Evolutionary conservation across 1,284 basidiomycete genomes (phyloP), one percentile per base, ranked within the genome.

Genomic region (Rhodotorula sp.): DNA sequence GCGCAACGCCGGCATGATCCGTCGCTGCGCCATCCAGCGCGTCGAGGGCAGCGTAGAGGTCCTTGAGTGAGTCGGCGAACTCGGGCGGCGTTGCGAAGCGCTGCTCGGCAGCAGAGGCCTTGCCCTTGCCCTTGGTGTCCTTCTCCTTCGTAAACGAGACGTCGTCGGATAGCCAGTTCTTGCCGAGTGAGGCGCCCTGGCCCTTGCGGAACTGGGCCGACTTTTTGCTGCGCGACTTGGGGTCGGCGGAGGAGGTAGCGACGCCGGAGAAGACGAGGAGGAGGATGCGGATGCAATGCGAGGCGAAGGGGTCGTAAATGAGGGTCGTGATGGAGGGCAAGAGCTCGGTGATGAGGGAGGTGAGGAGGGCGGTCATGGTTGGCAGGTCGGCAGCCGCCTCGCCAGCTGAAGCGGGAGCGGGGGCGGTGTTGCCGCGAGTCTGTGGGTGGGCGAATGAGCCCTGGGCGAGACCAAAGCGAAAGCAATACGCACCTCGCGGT

Each of bases 221-320:
- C 81, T 89, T 91, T 80, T 90, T 91, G 17, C 60, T 74, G 53
- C 61, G 61, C 22, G 61, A 53, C 29, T 54, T 55, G 19, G 61
- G 61, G 50, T 48, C 70, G 66, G 62, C 61, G 1, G 58, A 36
- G 62, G 85, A 83, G 2, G 89, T 88, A 2, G 81, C 82, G 37
- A 83, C 79, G 3, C 82, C 81, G 27, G 87, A 89, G 29, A 96
- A 84, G 44, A 96, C 84, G 12, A 90, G 80, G 12, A 97, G 85
- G 2, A 97, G 82, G 27, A 90, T 87, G 50, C 93, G 89, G 61
- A 95, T 76, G 51, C 93, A 91, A 77, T 96, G 94, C 0, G 94
- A 94, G 37, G 89, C 92, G 79, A 94, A 94, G 29, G 90, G 88
- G 78, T 94, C 88, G 82, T 89, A 87, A 48, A 94, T 82, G 44